These are phyloP conservation scores for Pontederia paniculata DNA, from an alignment of 176 grass and related monocot genomes.

Conservation along the genomic window DNA sequence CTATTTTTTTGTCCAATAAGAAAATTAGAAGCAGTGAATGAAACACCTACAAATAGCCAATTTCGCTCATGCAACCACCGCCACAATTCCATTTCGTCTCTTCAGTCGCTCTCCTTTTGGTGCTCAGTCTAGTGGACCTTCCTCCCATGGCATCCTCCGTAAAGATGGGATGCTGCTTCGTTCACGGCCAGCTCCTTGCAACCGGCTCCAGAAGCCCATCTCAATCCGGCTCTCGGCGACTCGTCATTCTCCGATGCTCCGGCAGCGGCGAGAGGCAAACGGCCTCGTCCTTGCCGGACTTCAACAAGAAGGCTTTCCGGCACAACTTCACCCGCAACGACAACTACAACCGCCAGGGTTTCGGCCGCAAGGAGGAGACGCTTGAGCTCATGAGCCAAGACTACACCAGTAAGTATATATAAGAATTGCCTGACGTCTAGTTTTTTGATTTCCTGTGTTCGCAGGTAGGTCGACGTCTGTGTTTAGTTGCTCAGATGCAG, in stretches of 20 bases:
- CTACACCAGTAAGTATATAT: constrained; percentile 85
- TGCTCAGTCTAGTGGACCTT: too few relatives aligned
- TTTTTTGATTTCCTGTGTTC: too few relatives aligned
- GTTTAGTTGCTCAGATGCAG: too few relatives aligned
- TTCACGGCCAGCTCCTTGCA: constrained; percentile 29
- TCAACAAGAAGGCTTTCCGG: constrained; percentile 98
- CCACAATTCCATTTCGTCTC: not conserved
- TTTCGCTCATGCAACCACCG: not conserved
- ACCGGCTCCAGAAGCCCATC: constrained; percentile 14
- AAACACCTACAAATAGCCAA: too few relatives aligned
- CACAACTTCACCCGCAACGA: constrained; percentile 92
- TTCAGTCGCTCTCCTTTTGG: too few relatives aligned
- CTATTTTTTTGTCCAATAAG: too few relatives aligned
- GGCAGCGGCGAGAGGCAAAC: constrained; percentile 19
- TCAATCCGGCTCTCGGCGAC: constrained; percentile 1
- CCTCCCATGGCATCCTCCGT: constrained; percentile 41
- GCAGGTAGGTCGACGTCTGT: too few relatives aligned
- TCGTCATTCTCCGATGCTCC: constrained; percentile 48
- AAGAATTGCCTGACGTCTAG: not conserved
- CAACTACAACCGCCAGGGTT: constrained; percentile 86
- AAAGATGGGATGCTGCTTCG: constrained; percentile 35
- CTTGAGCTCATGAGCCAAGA: constrained; percentile 82
- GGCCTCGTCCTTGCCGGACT: constrained; percentile 41
- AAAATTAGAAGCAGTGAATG: too few relatives aligned
- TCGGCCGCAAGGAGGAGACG: constrained; percentile 98